Evolutionary conservation across 768 basidiomycete genomes (phyloP).

Genomic region (Rubroboletus satanas): DNA sequence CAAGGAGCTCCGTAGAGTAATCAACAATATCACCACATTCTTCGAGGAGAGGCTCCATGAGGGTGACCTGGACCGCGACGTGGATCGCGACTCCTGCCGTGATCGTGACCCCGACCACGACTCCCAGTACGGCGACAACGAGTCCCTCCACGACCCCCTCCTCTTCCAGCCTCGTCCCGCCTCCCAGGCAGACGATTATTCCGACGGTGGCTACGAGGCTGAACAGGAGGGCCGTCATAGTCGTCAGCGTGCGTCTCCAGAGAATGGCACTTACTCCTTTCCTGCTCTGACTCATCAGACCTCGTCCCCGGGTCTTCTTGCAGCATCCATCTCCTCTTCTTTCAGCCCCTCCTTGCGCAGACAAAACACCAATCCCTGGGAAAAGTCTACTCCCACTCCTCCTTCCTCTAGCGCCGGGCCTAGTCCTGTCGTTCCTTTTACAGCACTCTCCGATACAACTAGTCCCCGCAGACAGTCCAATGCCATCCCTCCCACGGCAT

Average conservation of each 20-base stretch:
- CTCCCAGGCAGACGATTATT: constrained; percentile 67
- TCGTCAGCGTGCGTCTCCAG: constrained; percentile 72
- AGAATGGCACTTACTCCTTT: constrained; percentile 36
- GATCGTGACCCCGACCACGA: constrained; percentile 54
- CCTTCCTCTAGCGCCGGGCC: constrained; percentile 55
- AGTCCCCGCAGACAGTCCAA: constrained; percentile 63
- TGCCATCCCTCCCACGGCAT: constrained; percentile 47
- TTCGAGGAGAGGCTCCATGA: constrained; percentile 89
- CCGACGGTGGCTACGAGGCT: constrained; percentile 80
- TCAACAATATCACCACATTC: constrained; percentile 89
- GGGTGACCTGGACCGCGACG: constrained; percentile 60
- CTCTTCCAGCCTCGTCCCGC: constrained; percentile 53
- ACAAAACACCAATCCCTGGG: constrained; percentile 64
- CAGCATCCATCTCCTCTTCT: constrained; percentile 61
- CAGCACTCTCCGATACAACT: constrained; percentile 59
- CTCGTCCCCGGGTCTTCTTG: constrained; percentile 52
- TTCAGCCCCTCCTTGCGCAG: constrained; percentile 68
- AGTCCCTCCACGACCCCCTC: constrained; percentile 59
- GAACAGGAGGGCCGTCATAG: constrained; percentile 60
- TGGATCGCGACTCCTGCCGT: constrained; percentile 54
- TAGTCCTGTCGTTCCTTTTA: constrained; percentile 57
- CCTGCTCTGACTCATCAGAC: constrained; percentile 50
- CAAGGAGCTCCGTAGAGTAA: constrained; percentile 91
- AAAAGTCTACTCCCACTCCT: constrained; percentile 46
- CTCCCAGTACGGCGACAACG: constrained; percentile 52